Conservation (phyloP, 2,329 filamentous ascomycete genomes). For the Aschersonia sp. region DNA sequence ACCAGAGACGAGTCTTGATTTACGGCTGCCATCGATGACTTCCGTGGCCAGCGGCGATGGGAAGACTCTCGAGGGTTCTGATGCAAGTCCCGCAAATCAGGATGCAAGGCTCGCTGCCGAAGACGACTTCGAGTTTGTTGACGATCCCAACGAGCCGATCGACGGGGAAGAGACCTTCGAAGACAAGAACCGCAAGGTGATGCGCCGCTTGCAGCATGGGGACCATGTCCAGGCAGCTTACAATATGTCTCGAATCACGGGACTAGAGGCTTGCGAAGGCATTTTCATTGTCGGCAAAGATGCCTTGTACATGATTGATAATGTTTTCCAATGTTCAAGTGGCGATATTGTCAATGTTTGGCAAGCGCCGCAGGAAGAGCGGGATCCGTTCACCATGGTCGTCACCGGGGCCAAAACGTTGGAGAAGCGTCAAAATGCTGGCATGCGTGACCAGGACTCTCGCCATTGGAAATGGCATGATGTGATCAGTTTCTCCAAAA, state of each 20-base stretch:
- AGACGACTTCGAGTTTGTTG: conserved; percentile 91
- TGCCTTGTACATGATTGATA: conserved; percentile 86
- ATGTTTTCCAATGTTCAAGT: conserved; percentile 87
- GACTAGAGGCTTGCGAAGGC: conserved; percentile 85
- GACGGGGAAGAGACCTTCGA: conserved; percentile 69
- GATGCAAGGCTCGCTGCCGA: conserved; percentile 34
- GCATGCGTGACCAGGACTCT: conserved; percentile 56
- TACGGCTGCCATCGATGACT: not conserved
- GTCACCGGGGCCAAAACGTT: conserved; percentile 53
- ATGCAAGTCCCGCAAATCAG: conserved; percentile 10
- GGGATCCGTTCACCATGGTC: conserved; percentile 89
- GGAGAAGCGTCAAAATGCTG: conserved; percentile 46
- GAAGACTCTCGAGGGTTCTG: conserved; percentile 3
- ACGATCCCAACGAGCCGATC: conserved; percentile 75
- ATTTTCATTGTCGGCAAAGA: conserved; percentile 87
- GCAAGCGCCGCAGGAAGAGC: conserved; percentile 83
- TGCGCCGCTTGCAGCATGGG: conserved; percentile 80
- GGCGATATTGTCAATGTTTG: conserved; percentile 95
- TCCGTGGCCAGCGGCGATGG: not conserved
- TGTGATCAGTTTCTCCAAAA: conserved; percentile 88
- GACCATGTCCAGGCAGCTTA: conserved; percentile 89
- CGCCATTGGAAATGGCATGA: conserved; percentile 90
- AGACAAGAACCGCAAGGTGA: conserved; percentile 96
- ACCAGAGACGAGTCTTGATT: conserved; percentile 1
- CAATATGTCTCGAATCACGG: conserved; percentile 89